These are phyloP conservation scores for Penicillium diatomitis DNA, from an alignment of 495 filamentous ascomycete species.

Conservation along the genomic window DNA sequence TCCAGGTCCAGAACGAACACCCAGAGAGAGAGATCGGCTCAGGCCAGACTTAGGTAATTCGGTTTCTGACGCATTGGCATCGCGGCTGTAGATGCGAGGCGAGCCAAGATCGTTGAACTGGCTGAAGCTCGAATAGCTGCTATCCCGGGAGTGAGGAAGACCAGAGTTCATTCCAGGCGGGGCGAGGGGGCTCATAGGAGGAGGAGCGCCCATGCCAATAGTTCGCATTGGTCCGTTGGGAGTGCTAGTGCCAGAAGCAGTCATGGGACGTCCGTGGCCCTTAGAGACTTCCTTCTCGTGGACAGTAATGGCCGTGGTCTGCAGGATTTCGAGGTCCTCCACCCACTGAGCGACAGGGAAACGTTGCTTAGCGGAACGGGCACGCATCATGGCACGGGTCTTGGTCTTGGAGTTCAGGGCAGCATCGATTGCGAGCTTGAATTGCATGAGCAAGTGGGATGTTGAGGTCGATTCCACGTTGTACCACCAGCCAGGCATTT, in stretches of 20 bases:
- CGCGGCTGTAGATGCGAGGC: slow-evolving; percentile 36
- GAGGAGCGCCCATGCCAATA: slow-evolving; percentile 4
- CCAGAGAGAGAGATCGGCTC: slow-evolving; percentile 34
- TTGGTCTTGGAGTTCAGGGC: slow-evolving; percentile 53
- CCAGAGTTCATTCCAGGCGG: slow-evolving; percentile 28
- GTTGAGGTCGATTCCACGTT: slow-evolving; percentile 60
- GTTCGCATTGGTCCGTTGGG: slow-evolving; percentile 21
- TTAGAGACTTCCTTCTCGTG: slow-evolving; percentile 32
- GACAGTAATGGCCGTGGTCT: slow-evolving; percentile 43
- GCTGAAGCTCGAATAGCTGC: slow-evolving; percentile 25
- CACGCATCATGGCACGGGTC: slow-evolving; percentile 59
- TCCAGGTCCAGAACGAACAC: slow-evolving; percentile 37
- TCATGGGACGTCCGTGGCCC: slow-evolving; percentile 22
- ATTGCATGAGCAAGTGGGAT: slow-evolving; percentile 61
- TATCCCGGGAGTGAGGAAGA: slow-evolving; percentile 18
- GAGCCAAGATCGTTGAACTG: slow-evolving; percentile 38
- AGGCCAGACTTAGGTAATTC: slow-evolving; percentile 31
- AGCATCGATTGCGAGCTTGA: slow-evolving; percentile 58
- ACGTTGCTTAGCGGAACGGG: slow-evolving; percentile 62
- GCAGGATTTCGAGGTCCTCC: slow-evolving; percentile 52
- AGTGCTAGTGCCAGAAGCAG: slow-evolving; percentile 28
- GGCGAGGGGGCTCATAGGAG: slow-evolving; percentile 24
- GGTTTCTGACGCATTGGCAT: slow-evolving; percentile 25
- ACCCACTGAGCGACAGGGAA: slow-evolving; percentile 68
- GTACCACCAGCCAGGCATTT: slow-evolving; percentile 73